phyloP scores from a whole-genome alignment of 2,329 filamentous ascomycete genomes.

The Thermothelomyces thermophilus region DNA sequence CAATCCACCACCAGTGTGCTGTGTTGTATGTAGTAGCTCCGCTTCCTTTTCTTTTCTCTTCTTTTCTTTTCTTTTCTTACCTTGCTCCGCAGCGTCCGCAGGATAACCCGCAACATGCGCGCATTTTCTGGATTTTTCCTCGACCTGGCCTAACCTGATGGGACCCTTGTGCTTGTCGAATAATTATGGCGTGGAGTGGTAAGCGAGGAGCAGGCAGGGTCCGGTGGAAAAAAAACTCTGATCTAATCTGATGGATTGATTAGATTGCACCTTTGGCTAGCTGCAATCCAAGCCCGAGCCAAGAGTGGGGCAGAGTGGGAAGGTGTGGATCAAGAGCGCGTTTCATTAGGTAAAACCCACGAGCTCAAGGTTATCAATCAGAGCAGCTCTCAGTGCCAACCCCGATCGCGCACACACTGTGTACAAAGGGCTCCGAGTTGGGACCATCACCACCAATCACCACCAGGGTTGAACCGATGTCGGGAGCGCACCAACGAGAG shows the following conservation, averaged over 20 bases:
- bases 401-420: not conserved
- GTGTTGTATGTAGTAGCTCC: no score
- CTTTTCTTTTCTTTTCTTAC: no score
- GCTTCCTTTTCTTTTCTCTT: not conserved
- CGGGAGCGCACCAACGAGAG: not conserved
- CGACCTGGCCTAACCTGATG: no score
- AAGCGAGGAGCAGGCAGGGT: conserved; percentile 9
- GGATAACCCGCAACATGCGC: not conserved
- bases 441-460: no score
- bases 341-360: not conserved
- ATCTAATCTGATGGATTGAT: conserved; percentile 20
- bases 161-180: not conserved
- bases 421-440: no score
- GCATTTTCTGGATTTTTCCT: not conserved
- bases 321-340: not conserved
- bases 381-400: conserved; percentile 2
- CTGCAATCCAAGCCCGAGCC: not conserved
- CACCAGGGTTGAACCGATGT: not conserved
- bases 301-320: not conserved
- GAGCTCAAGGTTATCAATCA: not conserved
- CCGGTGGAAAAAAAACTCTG: conserved; percentile 9
- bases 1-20: no score
- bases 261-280: conserved; percentile 7
- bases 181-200: not conserved
- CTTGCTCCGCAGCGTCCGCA: no score